A percentile compares a stretch with the other conserved stretches of the same genome.
phyloP scores from a whole-genome alignment of 768 basidiomycete species.

The Leccinum boreale region DNA sequence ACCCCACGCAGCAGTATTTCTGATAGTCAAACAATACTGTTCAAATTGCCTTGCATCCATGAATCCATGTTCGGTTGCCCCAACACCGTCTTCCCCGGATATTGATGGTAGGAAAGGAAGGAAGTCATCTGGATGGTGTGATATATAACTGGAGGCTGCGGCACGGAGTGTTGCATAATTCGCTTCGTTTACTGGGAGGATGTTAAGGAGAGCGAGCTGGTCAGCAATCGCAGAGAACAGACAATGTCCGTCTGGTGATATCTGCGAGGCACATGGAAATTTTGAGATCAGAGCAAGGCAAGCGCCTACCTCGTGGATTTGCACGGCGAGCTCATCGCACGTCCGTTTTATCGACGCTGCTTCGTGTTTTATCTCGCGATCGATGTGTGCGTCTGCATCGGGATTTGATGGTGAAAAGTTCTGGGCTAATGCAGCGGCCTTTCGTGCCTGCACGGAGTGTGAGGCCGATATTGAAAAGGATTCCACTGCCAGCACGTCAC shows the following conservation, averaged over 20 bases:
- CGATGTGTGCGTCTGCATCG: constrained; percentile 54
- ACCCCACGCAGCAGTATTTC: constrained; percentile 90
- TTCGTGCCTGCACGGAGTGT: constrained; percentile 54
- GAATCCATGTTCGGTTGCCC: constrained; percentile 58
- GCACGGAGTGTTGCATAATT: constrained; percentile 59
- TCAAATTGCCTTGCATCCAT: constrained; percentile 67
- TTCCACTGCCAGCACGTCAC: neutral
- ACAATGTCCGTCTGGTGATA: constrained; percentile 95
- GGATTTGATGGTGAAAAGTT: constrained; percentile 50
- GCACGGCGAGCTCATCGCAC: constrained; percentile 63
- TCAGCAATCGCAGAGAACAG: constrained; percentile 93
- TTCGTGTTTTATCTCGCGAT: constrained; percentile 67
- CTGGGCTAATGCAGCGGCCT: constrained; percentile 62
- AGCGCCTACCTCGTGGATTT: constrained; percentile 57
- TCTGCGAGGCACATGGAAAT: constrained; percentile 45
- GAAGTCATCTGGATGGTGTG: constrained; percentile 82
- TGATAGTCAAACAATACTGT: constrained; percentile 74
- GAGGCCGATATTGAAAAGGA: neutral
- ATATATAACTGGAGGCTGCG: constrained; percentile 79
- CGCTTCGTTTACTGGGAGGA: constrained; percentile 57
- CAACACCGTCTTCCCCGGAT: constrained; percentile 65
- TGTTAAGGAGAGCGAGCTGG: constrained; percentile 73
- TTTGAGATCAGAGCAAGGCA: neutral
- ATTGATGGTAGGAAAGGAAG: constrained; percentile 85
- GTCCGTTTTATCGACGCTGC: constrained; percentile 58